These are phyloP conservation scores for Serendipita indica DNA, from an alignment of 768 basidiomycete species.

Conservation along the genomic window DNA sequence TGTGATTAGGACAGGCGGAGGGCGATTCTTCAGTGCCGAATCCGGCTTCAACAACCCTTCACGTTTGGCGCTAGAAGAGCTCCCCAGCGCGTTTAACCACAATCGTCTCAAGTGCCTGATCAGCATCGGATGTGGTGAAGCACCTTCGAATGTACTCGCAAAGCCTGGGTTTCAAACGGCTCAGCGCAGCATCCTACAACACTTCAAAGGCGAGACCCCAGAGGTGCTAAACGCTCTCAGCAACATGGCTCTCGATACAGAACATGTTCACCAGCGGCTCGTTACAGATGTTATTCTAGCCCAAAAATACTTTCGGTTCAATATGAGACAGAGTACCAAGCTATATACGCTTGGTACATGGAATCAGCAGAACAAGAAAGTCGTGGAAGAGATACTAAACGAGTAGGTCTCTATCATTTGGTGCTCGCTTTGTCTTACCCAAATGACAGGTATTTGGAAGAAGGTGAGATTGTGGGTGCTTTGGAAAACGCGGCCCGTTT, in stretches of 20 bases:
- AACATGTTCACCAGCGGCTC: background rate
- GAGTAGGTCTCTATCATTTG: no score
- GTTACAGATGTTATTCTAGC: no score
- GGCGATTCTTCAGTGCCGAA: background rate
- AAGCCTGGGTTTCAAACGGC: background rate
- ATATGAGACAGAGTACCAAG: no score
- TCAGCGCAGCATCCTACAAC: background rate
- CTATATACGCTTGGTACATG: no score
- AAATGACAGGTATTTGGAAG: no score
- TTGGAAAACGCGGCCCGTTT: no score
- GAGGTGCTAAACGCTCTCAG: background rate
- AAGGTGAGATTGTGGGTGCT: no score
- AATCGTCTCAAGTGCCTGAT: background rate
- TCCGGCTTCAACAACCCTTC: background rate
- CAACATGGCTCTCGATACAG: background rate
- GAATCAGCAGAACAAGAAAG: no score
- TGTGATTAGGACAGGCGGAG: background rate
- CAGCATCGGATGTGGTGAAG: background rate
- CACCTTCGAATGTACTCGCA: background rate
- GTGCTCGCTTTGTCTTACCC: no score
- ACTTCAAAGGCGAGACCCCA: background rate
- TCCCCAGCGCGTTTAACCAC: background rate
- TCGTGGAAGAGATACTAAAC: no score
- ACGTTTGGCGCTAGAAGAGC: background rate
- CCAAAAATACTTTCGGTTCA: no score